A percentile compares a stretch with the other conserved stretches of the same genome.
Evolutionary conservation across 2,329 filamentous ascomycete genomes (phyloP).

Genomic region (Botryotinia globosa): DNA sequence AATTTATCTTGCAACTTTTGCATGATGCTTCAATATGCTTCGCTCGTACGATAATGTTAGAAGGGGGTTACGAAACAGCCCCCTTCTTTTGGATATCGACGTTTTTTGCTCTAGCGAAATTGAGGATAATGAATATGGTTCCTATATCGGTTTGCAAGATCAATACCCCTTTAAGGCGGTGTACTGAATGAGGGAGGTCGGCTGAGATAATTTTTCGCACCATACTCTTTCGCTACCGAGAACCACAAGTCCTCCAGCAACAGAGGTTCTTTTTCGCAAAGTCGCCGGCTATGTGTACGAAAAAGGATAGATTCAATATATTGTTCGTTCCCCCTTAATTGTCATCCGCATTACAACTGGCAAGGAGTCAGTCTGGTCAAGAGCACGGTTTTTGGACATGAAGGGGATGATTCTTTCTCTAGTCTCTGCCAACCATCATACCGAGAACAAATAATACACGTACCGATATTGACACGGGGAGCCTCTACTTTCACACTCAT

Average conservation of each 20-base stretch:
- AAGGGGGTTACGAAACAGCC: background rate
- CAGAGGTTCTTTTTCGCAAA: background rate
- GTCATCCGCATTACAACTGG: background rate
- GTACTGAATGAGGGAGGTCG: background rate
- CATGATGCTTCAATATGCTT: background rate
- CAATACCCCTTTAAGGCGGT: background rate
- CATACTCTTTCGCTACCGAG: background rate
- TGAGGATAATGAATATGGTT: background rate
- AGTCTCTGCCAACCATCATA: background rate
- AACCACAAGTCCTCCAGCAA: background rate
- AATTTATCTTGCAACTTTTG: background rate
- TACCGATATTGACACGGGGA: background rate
- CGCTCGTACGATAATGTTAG: background rate
- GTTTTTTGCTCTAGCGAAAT: background rate
- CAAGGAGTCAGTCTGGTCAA: background rate
- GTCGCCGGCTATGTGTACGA: background rate
- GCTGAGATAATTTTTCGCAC: background rate
- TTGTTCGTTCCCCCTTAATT: background rate
- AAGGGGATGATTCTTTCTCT: background rate
- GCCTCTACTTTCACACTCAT: background rate
- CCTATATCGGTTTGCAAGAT: background rate
- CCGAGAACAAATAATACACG: background rate
- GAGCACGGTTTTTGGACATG: background rate
- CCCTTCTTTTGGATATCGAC: background rate
- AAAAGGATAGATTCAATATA: background rate